Evolutionary conservation across 768 basidiomycete genomes (phyloP).

Genomic region (Chalciporus chontae): DNA sequence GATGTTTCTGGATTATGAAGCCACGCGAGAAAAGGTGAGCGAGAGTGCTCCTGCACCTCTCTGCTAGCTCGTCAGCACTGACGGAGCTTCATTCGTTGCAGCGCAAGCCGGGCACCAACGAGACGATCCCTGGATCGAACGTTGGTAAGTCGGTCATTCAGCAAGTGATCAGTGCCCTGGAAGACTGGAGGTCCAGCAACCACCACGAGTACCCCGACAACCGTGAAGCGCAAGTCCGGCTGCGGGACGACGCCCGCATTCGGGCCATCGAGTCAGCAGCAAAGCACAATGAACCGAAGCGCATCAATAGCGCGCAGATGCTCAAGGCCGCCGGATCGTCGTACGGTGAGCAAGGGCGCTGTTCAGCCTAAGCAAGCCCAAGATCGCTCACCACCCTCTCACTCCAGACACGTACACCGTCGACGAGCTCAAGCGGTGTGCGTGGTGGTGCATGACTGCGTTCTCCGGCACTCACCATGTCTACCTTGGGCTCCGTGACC

Average conservation of each 20-base stretch:
- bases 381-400: background rate
- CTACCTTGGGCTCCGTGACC: slow-evolving; percentile 22
- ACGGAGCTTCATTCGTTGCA: no score
- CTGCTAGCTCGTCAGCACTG: no score
- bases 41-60: no score
- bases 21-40: no score
- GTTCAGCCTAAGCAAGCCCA: background rate
- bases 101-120: no score
- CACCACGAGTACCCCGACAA: slow-evolving; percentile 2
- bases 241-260: slow-evolving; percentile 20
- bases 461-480: slow-evolving; percentile 4
- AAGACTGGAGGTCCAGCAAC: no score
- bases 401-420: slow-evolving; percentile 25
- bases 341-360: background rate
- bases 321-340: slow-evolving; percentile 22
- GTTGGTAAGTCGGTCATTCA: no score
- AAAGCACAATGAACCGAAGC: slow-evolving; percentile 17
- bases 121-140: no score
- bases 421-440: slow-evolving; percentile 20
- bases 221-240: slow-evolving; percentile 16
- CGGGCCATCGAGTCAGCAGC: slow-evolving; percentile 16
- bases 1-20: no score
- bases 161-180: no score
- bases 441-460: slow-evolving; percentile 19
- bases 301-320: slow-evolving; percentile 13